phyloP scores from a whole-genome alignment of 2,329 filamentous ascomycete genomes.

The Cladorrhinum sp. region DNA sequence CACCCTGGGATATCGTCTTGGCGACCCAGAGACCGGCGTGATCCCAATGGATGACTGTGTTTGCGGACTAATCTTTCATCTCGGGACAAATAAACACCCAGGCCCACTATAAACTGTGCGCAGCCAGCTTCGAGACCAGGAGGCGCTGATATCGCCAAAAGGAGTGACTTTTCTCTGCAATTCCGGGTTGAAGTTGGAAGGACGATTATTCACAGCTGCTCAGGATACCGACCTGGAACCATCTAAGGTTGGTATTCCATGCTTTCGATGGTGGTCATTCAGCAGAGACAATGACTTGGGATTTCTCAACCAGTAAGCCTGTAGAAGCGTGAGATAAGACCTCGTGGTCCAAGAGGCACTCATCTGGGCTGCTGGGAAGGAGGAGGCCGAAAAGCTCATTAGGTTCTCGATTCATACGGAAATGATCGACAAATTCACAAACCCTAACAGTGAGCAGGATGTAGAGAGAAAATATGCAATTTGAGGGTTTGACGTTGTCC shows the following conservation, averaged over 20 bases:
- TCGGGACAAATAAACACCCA: background rate
- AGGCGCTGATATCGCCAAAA: background rate
- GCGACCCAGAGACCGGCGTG: background rate
- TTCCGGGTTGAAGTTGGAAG: background rate
- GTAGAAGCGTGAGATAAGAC: background rate
- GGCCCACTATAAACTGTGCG: background rate
- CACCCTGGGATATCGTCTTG: background rate
- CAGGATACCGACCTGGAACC: background rate
- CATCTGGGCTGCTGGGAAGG: background rate
- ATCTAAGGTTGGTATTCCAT: background rate
- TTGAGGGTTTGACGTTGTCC: background rate
- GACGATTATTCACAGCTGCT: background rate
- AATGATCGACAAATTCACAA: background rate
- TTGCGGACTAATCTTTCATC: background rate
- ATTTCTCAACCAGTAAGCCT: background rate
- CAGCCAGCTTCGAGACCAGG: background rate
- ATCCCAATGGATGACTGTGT: background rate
- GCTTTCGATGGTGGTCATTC: background rate
- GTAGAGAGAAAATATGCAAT: background rate
- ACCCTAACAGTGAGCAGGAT: background rate
- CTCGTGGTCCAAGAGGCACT: background rate
- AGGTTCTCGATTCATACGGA: background rate
- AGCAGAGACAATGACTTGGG: background rate
- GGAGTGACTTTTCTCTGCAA: background rate
- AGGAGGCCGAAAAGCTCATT: background rate